These are phyloP conservation scores for Chamaenerion angustifolium DNA, from an alignment of 345 rosid species.

Conservation along the genomic window DNA sequence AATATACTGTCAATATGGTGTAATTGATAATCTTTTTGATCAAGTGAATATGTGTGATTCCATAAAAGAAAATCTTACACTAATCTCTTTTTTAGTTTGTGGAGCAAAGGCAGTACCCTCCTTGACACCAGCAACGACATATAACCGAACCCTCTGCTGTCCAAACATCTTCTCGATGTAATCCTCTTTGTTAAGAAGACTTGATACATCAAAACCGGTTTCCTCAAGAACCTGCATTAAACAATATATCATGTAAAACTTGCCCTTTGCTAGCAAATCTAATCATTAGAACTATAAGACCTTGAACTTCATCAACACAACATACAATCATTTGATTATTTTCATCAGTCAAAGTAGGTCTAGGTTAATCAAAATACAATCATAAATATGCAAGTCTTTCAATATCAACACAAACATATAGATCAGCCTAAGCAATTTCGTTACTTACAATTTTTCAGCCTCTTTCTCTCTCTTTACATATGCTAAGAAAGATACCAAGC, in stretches of 20 bases:
- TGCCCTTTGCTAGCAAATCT: too few relatives aligned
- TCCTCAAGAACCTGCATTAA: conserved; percentile 74
- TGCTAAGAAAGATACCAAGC: too few relatives aligned
- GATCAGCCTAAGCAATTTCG: too few relatives aligned
- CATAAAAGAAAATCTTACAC: conserved; percentile 39
- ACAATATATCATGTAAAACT: not conserved
- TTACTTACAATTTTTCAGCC: too few relatives aligned
- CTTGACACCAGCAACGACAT: conserved; percentile 79
- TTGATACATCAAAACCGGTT: conserved; percentile 85
- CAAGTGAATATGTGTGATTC: not conserved
- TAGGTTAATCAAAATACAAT: not conserved
- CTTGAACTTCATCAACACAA: too few relatives aligned
- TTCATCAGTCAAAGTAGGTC: too few relatives aligned
- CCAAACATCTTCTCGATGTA: conserved; percentile 77
- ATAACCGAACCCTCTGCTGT: conserved; percentile 91
- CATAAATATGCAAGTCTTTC: not conserved
- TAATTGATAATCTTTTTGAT: not conserved
- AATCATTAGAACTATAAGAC: too few relatives aligned
- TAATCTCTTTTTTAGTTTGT: conserved; percentile 93
- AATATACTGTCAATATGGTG: too few relatives aligned
- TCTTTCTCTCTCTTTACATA: too few relatives aligned
- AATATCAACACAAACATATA: too few relatives aligned
- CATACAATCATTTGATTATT: too few relatives aligned
- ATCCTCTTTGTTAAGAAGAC: conserved; percentile 68
- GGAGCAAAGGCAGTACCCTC: conserved; percentile 93